Conservation (phyloP, 768 basidiomycete genomes). For the Podaxis mareebaensis region DNA sequence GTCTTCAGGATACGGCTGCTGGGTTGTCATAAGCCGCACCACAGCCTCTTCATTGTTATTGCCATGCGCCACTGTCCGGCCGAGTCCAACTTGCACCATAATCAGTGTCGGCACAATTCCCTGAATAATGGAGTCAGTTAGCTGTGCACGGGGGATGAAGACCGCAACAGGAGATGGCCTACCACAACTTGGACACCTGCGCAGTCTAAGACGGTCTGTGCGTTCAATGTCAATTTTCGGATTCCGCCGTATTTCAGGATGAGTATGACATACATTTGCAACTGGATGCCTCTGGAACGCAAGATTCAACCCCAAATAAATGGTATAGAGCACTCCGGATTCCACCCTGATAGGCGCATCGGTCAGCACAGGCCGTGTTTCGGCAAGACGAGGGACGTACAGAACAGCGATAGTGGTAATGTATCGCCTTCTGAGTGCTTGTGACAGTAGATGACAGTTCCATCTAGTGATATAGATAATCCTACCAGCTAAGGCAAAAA, state of each 20-base stretch:
- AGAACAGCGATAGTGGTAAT: constrained; percentile 35
- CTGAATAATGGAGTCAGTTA: constrained; percentile 14
- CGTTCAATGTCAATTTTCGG: background rate
- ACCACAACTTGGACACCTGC: constrained; percentile 33
- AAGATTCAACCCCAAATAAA: constrained; percentile 33
- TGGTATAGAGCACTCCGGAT: constrained; percentile 38
- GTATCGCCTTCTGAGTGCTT: constrained; percentile 30
- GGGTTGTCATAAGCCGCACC: background rate
- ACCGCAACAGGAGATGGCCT: constrained; percentile 11
- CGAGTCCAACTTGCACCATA: constrained; percentile 35
- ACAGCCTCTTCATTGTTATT: background rate
- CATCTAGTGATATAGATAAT: constrained; percentile 34
- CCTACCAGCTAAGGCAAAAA: constrained; percentile 29
- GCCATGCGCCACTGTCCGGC: constrained; percentile 21
- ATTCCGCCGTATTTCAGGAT: background rate
- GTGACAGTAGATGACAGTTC: constrained; percentile 27
- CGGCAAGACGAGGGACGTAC: constrained; percentile 24
- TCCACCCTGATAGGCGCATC: constrained; percentile 30
- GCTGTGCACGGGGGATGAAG: background rate
- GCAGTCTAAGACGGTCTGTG: constrained; percentile 21
- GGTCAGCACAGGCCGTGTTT: background rate
- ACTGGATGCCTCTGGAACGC: constrained; percentile 26
- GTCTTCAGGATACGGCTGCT: background rate
- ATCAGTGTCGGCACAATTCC: constrained; percentile 37
- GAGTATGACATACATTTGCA: constrained; percentile 20